Percentiles rank a stretch among this genome's conserved stretches.
Conservation (phyloP, 169 alveolate genomes). For the Cryptosporidium ubiquitum region DNA sequence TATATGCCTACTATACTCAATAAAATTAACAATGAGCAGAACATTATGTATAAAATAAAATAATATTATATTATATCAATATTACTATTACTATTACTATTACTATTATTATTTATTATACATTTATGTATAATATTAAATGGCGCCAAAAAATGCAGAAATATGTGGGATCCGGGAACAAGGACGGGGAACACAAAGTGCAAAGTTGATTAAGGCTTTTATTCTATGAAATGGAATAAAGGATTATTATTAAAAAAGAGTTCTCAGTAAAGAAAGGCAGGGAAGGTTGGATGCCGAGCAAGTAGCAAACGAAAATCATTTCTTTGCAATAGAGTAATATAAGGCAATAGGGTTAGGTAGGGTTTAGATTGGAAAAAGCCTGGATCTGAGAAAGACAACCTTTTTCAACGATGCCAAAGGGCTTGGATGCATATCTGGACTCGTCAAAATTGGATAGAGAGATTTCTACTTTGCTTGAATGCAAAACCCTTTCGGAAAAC, state of each 20-base stretch:
- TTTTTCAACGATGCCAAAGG: conserved; percentile 52
- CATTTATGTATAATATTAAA: background rate
- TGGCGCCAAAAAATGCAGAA: conserved; percentile 44
- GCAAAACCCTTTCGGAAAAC: conserved; percentile 80
- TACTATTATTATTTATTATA: background rate
- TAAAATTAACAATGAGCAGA: no score
- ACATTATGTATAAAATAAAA: no score
- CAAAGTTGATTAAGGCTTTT: background rate
- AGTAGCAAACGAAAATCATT: background rate
- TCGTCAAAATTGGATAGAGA: conserved; percentile 78
- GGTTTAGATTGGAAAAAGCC: background rate
- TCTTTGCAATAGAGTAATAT: background rate
- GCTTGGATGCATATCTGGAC: conserved; percentile 45
- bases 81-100: no score
- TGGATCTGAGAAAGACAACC: background rate
- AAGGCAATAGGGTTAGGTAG: background rate
- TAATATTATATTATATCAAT: no score
- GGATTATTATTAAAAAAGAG: background rate
- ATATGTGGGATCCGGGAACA: conserved; percentile 16
- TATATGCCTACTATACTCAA: no score
- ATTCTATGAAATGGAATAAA: conserved; percentile 11
- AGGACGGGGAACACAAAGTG: background rate
- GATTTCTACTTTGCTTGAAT: conserved; percentile 79
- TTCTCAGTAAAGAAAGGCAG: conserved; percentile 14
- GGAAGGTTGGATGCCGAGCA: background rate